Evolutionary conservation across 2,329 filamentous ascomycete species (phyloP).

Genomic region (Lojkania enalia): DNA sequence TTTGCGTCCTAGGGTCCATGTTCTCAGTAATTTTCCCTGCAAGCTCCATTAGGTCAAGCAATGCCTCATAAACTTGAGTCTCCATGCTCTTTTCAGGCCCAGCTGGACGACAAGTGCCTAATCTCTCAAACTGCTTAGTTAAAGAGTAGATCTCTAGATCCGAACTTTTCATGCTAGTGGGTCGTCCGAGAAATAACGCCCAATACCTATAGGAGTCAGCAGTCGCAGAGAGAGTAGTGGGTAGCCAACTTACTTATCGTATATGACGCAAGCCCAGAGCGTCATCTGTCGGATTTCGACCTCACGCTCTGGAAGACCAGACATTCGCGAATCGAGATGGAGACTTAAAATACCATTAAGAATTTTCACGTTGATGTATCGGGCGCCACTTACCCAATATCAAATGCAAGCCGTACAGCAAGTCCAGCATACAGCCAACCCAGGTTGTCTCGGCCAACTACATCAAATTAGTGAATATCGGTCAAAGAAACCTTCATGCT

Average conservation of each 20-base stretch:
- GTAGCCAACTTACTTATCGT: conserved; percentile 49
- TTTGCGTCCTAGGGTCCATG: conserved; percentile 39
- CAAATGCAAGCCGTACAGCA: conserved; percentile 33
- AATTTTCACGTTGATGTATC: conserved; percentile 44
- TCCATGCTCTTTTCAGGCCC: conserved; percentile 38
- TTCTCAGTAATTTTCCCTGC: conserved; percentile 57
- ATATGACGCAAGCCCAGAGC: conserved; percentile 57
- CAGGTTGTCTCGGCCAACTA: conserved; percentile 56
- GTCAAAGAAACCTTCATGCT: not conserved
- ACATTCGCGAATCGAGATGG: conserved; percentile 51
- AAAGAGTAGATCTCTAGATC: conserved; percentile 56
- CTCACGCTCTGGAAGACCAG: conserved; percentile 52
- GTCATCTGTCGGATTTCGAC: conserved; percentile 56
- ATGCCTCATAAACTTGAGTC: conserved; percentile 54
- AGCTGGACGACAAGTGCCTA: conserved; percentile 45
- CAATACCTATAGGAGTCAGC: conserved; percentile 44
- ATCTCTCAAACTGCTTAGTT: conserved; percentile 51
- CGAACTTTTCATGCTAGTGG: conserved; percentile 57
- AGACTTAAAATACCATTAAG: conserved; percentile 43
- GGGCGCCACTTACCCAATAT: conserved; percentile 30
- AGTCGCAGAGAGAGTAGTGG: not conserved
- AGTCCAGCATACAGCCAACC: conserved; percentile 59
- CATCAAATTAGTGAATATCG: conserved; percentile 1
- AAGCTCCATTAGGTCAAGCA: conserved; percentile 61
- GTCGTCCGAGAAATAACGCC: conserved; percentile 59